Evolutionary conservation across 1,284 basidiomycete genomes (phyloP).

Genomic region (Sphaerobolus stellatus): DNA sequence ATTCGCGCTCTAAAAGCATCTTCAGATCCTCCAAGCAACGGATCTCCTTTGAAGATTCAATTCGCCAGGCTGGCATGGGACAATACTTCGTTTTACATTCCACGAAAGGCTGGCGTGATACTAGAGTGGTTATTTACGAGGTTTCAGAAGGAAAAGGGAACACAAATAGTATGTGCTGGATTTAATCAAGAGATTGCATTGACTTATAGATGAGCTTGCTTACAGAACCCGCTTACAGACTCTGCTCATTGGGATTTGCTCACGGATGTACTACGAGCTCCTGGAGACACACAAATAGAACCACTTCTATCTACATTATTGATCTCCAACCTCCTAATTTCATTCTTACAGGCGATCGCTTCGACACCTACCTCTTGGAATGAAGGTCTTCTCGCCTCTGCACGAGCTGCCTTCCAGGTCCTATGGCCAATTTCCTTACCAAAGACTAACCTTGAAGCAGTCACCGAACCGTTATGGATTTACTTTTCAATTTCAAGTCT

Average conservation of each 20-base stretch:
- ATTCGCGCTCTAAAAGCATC: constrained; percentile 72
- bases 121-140: constrained; percentile 69
- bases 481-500: constrained; percentile 10
- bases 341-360: constrained; percentile 43
- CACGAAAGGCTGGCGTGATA: constrained; percentile 74
- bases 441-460: constrained; percentile 52
- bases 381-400: constrained; percentile 20
- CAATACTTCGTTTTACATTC: constrained; percentile 54
- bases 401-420: constrained; percentile 39
- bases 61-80: constrained; percentile 66
- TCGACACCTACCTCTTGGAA: constrained; percentile 16
- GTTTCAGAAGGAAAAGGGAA: constrained; percentile 53
- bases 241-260: constrained; percentile 63
- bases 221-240: constrained; percentile 35
- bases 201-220: constrained; percentile 17
- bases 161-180: constrained; percentile 29
- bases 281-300: constrained; percentile 9
- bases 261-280: constrained; percentile 41
- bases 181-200: constrained; percentile 2
- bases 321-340: constrained; percentile 49
- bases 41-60: constrained; percentile 61
- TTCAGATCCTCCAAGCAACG: constrained; percentile 60
- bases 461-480: constrained; percentile 59
- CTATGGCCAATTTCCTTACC: constrained; percentile 61
- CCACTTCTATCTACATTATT: constrained; percentile 40